Evolutionary conservation across 2,329 filamentous ascomycete genomes (phyloP).

Genomic region (Pseudogymnoascus sp.): DNA sequence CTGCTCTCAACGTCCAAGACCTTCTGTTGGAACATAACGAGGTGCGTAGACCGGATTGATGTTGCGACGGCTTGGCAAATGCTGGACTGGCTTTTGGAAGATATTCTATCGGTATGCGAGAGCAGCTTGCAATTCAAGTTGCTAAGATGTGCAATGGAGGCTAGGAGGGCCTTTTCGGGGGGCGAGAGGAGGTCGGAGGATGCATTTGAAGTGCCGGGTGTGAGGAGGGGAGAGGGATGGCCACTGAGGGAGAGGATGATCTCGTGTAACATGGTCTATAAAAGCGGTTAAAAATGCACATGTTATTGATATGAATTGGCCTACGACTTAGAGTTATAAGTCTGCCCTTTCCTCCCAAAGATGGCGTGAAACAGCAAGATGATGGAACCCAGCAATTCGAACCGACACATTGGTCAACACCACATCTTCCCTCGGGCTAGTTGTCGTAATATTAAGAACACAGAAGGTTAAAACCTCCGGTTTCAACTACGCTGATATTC

Average conservation of each 20-base stretch:
- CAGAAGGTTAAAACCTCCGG: not conserved
- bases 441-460: not conserved
- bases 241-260: constrained; percentile 93
- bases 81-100: constrained; percentile 63
- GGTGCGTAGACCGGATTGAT: constrained; percentile 63
- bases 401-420: constrained; percentile 24
- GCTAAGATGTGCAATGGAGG: constrained; percentile 67
- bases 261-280: constrained; percentile 78
- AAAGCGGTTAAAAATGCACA: not conserved
- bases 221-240: constrained; percentile 82
- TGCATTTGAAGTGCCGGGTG: constrained; percentile 35
- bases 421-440: not conserved
- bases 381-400: constrained; percentile 25
- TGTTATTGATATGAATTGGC: constrained; percentile 9
- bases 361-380: constrained; percentile 20
- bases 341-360: constrained; percentile 7
- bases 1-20: constrained; percentile 75
- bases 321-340: constrained; percentile 4
- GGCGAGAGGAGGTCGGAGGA: constrained; percentile 53
- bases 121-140: constrained; percentile 68
- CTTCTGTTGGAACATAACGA: constrained; percentile 73
- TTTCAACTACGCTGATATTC: not conserved
- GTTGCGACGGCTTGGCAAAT: constrained; percentile 84
- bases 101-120: constrained; percentile 56
- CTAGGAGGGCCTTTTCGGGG: constrained; percentile 73